Conservation (phyloP, 2,329 filamentous ascomycete genomes). For the Pseudofabraea citricarpa region DNA sequence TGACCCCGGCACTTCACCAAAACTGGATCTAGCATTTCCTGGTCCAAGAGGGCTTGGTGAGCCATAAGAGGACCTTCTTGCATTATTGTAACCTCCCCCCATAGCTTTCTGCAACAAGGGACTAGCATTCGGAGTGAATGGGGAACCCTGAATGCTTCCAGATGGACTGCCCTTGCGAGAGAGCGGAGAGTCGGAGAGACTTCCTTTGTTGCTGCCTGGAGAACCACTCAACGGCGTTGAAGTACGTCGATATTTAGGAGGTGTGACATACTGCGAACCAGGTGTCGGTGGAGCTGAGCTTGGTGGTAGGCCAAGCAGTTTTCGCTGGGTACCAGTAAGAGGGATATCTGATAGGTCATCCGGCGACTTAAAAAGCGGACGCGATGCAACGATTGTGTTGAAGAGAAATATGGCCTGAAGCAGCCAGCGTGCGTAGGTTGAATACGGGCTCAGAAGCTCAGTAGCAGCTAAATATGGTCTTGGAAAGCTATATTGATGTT, state of each 20-base stretch:
- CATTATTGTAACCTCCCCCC: conserved; percentile 37
- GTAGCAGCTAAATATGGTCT: conserved; percentile 14
- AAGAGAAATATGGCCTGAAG: conserved; percentile 55
- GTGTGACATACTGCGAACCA: conserved; percentile 72
- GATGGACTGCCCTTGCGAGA: conserved; percentile 50
- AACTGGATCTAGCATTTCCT: conserved; percentile 34
- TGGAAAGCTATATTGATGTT: conserved; percentile 21
- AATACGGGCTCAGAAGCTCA: conserved; percentile 18
- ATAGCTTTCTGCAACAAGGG: conserved; percentile 67
- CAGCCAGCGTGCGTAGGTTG: conserved; percentile 33
- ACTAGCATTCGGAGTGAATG: conserved; percentile 46
- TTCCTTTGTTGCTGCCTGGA: conserved; percentile 44
- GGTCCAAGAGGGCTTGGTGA: conserved; percentile 48
- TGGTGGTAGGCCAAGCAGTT: conserved; percentile 75
- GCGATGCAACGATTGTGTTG: conserved; percentile 67
- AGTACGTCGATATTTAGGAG: conserved; percentile 79
- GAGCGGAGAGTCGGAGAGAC: conserved; percentile 51
- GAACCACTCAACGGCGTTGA: conserved; percentile 55
- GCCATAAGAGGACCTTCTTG: conserved; percentile 60
- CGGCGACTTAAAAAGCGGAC: conserved; percentile 65
- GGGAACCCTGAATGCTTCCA: conserved; percentile 37
- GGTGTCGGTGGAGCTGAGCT: conserved; percentile 59
- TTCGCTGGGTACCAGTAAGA: conserved; percentile 82
- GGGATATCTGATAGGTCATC: conserved; percentile 87
- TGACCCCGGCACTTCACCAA: conserved; percentile 35